Base-by-base conservation (phyloP, 1,139 yeast species). In the Sugiyamaella grinbergsii region DNA sequence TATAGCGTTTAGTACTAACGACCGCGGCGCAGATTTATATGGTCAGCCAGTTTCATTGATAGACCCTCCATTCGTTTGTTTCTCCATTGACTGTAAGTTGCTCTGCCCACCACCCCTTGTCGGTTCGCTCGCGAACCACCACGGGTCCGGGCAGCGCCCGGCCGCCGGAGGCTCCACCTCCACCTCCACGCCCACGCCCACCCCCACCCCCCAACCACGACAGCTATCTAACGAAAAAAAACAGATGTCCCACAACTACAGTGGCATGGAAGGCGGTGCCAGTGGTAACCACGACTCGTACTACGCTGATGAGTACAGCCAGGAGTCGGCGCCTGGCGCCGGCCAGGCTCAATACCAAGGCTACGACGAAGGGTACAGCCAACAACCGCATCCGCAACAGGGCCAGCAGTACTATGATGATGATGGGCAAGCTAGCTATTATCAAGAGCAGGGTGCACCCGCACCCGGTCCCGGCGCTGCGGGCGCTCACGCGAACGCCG, bases 331-430 rank as follows among this genome's bases (percentile, higher is more conserved):
- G n/a, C n/a, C n/a, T 40, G 55, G 48, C 16, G 50, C 41, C 13
- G 55, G 44, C 42, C 43, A 45, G 33, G 51, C 19, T 10, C 49
- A 48, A 34, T 51, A 60, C 51, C 64, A 61, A 40, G 64, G 65
- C 42, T 72, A 68, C 52, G 77, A 67, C 48, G 72, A 71, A 50
- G 68, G 66, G 31, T 62, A 66, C 33, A 49, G 53, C 16, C 43
- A 40, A 4, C 34, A 26, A 13, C 43, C 22, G 18, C 32, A 26
- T 13, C 33, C 11, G 16, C 33, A 40, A 18, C 26, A 31, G 42
- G 57, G 60, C 57, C 57, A 57, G 47, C 66, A 67, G 34, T 68
- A 64, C 55, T 62, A 67, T 49, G 62, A 66, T 45, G 67, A 66
- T 37, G 67, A 66, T 37, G 54, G 52, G 26, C 63, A 56, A 32